These are phyloP conservation scores for Colletotrichum agaves DNA, from an alignment of 2,329 filamentous ascomycete genomes.

Conservation along the genomic window DNA sequence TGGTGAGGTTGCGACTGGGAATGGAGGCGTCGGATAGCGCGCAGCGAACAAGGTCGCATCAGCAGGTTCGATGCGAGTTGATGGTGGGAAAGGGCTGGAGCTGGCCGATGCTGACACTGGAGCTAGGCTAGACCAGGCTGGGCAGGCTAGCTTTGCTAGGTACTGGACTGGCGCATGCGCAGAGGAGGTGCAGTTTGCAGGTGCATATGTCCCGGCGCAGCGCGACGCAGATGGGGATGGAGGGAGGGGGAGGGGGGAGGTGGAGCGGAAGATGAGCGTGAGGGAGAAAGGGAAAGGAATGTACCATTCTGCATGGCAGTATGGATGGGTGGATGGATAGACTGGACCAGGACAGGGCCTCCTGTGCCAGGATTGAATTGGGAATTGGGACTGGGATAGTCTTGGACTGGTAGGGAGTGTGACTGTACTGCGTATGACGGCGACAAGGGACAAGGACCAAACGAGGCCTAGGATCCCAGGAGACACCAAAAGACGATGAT, in stretches of 20 bases:
- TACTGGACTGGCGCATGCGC: conserved; percentile 24
- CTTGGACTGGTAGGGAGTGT: conserved; percentile 14
- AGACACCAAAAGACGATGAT: conserved; percentile 11
- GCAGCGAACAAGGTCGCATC: conserved; percentile 24
- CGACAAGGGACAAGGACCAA: conserved; percentile 21
- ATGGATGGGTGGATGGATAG: background rate
- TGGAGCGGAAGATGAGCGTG: conserved; percentile 9
- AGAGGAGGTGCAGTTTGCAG: conserved; percentile 12
- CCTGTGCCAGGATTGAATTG: no score
- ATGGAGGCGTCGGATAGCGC: conserved; percentile 21
- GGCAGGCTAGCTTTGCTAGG: background rate
- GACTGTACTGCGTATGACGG: conserved; percentile 25
- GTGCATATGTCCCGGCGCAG: conserved; percentile 32
- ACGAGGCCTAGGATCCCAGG: conserved; percentile 4
- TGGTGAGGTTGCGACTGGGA: conserved; percentile 7
- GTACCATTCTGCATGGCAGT: background rate
- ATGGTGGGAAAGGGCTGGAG: conserved; percentile 12
- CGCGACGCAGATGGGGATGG: conserved; percentile 19
- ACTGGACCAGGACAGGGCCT: no score
- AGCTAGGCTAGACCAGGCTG: background rate
- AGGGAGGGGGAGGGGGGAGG: background rate
- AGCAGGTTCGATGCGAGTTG: conserved; percentile 26
- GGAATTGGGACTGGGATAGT: conserved; percentile 1
- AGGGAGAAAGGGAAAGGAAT: conserved; percentile 1
- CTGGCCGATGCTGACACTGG: conserved; percentile 2